Evolutionary conservation across 805 yeast species (phyloP), one percentile per base, ranked within the genome.

Genomic region (Starmerella floricola): DNA sequence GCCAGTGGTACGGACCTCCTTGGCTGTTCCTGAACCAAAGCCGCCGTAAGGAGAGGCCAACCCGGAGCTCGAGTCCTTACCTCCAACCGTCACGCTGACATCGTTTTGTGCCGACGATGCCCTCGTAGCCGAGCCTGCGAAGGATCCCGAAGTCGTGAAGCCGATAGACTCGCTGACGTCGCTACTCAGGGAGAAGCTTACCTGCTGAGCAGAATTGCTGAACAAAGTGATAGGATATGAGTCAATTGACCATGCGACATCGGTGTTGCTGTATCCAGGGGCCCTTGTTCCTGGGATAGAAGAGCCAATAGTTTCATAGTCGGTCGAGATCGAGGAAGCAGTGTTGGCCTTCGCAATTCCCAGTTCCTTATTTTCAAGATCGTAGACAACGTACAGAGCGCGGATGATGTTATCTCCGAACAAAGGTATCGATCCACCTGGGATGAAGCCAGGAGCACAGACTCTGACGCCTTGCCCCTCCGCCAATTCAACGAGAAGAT

Each of bases 381-480:
- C 82, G 57, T 70, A 77, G 17, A 77, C 83, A 21, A 73, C 68
- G 55, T 80, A 81, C 5, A 78, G 78, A 34, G 70, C 67, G 42
- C 81, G 66, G 44, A 81, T 61, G 54, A 79, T 70, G 38, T 70
- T 67, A 54, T 78, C 85, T 12, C 88, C 88, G 28, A 81, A 62
- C 40, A 76, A 64, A 4, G 32, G 11, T 13, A 23, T 5, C 11
- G n/a, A n/a, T n/a, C 8, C 6, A 12, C n/a, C 27, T 8, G 21
- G 18, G 4, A 21, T 17, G 12, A 26, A 42, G 15, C 39, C 41
- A 8, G 42, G 35, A 5, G 13, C 2, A 24, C 45, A 41, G 18
- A 16, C 11, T 30, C 18, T 29, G 17, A 12, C 8, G 11, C 38
- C 35, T 18, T 18, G 12, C 16, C 4, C 29, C 26, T 15, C 19